phyloP scores from a whole-genome alignment of 108 stramenopile genomes.

The Epipyxis sp. region DNA sequence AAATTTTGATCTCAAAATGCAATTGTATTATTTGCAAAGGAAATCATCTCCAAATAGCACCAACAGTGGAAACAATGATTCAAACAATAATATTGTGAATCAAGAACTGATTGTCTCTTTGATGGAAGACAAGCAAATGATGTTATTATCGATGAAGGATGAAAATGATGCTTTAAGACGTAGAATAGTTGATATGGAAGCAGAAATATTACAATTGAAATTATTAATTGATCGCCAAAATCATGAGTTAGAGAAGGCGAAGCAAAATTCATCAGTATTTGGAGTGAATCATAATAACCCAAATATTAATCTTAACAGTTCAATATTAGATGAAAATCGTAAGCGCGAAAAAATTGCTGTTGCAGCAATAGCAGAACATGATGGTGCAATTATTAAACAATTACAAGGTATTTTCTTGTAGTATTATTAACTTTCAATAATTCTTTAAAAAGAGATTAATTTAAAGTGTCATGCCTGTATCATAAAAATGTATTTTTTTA shows the following conservation, averaged over 20 bases:
- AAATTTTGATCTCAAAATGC: constrained; percentile 13
- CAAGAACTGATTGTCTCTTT: not conserved
- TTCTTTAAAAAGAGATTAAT: not conserved
- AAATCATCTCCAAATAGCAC: not conserved
- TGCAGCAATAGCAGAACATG: constrained; percentile 19
- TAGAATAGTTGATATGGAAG: not conserved
- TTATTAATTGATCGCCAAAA: not conserved
- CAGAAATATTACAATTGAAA: constrained; percentile 1
- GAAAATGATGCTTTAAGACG: not conserved
- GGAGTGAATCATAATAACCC: not conserved
- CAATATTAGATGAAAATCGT: not conserved
- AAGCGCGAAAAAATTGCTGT: not conserved
- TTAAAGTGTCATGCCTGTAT: too few species aligned
- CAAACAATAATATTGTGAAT: not conserved
- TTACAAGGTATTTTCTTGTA: not conserved
- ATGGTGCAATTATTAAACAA: not conserved
- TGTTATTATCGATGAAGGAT: not conserved
- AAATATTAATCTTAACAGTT: not conserved
- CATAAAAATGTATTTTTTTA: too few species aligned
- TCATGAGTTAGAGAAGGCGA: not conserved
- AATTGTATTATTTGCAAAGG: not conserved
- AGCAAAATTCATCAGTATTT: not conserved
- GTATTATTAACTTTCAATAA: too few species aligned
- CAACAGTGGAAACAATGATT: not conserved
- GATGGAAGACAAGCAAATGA: not conserved